phyloP scores from a whole-genome alignment of 2,329 filamentous ascomycete species.

The Fusarium buharicum region DNA sequence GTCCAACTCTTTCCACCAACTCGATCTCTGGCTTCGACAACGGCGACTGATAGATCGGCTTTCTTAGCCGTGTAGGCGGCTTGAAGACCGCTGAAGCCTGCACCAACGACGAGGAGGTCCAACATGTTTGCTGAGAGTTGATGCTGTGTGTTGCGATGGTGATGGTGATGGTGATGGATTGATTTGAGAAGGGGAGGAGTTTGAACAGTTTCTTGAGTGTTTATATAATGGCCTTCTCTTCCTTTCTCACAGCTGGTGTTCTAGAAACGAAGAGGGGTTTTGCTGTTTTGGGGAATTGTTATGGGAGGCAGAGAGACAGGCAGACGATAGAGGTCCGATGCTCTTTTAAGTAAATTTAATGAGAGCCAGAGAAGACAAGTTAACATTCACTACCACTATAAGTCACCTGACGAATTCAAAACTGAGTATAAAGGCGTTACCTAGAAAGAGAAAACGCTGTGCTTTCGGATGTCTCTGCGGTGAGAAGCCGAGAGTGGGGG shows the following conservation, averaged over 20 bases:
- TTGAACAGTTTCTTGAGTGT: background rate
- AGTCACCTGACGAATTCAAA: background rate
- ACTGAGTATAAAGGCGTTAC: background rate
- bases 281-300: too few species aligned
- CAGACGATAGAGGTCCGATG: background rate
- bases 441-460: background rate
- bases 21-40: slow-evolving; percentile 61
- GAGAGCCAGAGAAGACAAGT: too few species aligned
- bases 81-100: slow-evolving; percentile 54
- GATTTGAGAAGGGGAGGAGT: background rate
- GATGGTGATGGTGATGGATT: background rate
- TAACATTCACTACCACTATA: background rate
- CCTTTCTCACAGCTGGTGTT: background rate
- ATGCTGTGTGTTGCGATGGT: too few species aligned
- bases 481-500: background rate
- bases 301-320: too few species aligned
- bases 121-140: slow-evolving; percentile 16
- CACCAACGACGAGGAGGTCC: slow-evolving; percentile 57
- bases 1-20: slow-evolving; percentile 65
- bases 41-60: slow-evolving; percentile 52
- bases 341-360: slow-evolving; percentile 8
- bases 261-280: too few species aligned
- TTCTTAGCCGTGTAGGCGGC: slow-evolving; percentile 51
- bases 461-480: background rate
- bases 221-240: slow-evolving; percentile 4